A percentile compares a stretch with the other conserved stretches of the same genome.
phyloP scores from a whole-genome alignment of 2,329 filamentous ascomycete species.

The Lizonia empirigonia region DNA sequence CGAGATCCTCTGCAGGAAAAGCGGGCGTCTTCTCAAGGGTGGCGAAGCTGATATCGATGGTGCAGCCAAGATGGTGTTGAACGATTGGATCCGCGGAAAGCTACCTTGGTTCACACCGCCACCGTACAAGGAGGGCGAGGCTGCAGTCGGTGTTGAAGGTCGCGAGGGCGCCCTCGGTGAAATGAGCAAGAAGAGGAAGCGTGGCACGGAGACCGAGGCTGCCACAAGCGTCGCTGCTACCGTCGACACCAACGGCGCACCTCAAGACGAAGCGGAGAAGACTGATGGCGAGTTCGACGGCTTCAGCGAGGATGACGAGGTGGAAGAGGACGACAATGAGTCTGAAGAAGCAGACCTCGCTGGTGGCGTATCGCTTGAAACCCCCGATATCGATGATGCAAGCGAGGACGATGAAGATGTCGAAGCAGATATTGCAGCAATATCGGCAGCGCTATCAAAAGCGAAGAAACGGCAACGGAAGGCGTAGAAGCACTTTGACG shows the following conservation, averaged over 20 bases:
- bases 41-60: constrained; percentile 96
- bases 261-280: constrained; percentile 25
- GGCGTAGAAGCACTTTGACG: constrained; percentile 21
- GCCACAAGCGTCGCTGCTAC: constrained; percentile 29
- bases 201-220: constrained; percentile 44
- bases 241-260: constrained; percentile 18
- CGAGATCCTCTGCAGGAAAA: constrained; percentile 84
- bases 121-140: constrained; percentile 57
- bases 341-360: constrained; percentile 28
- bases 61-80: constrained; percentile 94
- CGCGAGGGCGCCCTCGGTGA: constrained; percentile 81
- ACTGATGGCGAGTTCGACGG: constrained; percentile 42
- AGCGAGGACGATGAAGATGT: constrained; percentile 41
- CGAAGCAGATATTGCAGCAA: constrained; percentile 42
- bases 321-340: constrained; percentile 28
- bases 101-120: constrained; percentile 95
- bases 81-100: constrained; percentile 93
- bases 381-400: constrained; percentile 19
- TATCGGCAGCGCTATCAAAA: constrained; percentile 42
- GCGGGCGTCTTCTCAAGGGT: constrained; percentile 82
- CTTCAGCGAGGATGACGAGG: constrained; percentile 38
- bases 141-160: constrained; percentile 60
- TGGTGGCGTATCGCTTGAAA: constrained; percentile 19
- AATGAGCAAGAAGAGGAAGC: constrained; percentile 79
- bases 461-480: constrained; percentile 43